A percentile compares a stretch with the other conserved stretches of the same genome.
These are phyloP conservation scores for Pistacia integerrima DNA, from an alignment of 345 rosid genomes.

Conservation along the genomic window DNA sequence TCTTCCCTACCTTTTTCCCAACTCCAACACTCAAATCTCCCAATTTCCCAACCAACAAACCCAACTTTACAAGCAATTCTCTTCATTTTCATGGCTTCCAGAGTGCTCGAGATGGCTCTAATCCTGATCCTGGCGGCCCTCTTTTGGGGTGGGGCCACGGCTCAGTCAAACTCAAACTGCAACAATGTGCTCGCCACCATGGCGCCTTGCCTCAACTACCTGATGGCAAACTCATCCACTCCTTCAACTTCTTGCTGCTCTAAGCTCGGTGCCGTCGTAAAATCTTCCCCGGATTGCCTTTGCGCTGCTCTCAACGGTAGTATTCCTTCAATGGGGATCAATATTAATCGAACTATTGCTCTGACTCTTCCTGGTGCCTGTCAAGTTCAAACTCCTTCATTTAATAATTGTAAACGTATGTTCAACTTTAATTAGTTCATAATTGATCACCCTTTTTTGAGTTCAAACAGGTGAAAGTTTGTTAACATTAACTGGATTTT, in stretches of 20 bases:
- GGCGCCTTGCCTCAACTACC: slow-evolving; percentile 58
- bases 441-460: background rate
- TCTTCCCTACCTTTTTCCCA: background rate
- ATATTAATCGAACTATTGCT: slow-evolving; percentile 69
- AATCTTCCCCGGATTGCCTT: slow-evolving; percentile 64
- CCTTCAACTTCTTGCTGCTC: slow-evolving; percentile 74
- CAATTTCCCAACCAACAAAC: slow-evolving; percentile 18
- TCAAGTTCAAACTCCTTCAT: slow-evolving; percentile 58
- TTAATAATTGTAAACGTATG: slow-evolving; percentile 63
- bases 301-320: slow-evolving; percentile 55
- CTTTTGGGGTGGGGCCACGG: slow-evolving; percentile 31
- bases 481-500: background rate
- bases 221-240: slow-evolving; percentile 58
- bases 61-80: too few species aligned
- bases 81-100: slow-evolving; percentile 29
- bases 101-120: slow-evolving; percentile 24
- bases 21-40: slow-evolving; percentile 16
- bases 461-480: background rate
- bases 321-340: slow-evolving; percentile 50
- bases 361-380: slow-evolving; percentile 67
- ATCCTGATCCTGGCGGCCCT: slow-evolving; percentile 32
- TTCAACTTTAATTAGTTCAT: background rate
- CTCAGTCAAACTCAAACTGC: slow-evolving; percentile 40
- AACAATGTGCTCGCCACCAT: slow-evolving; percentile 40
- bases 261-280: slow-evolving; percentile 54